Evolutionary conservation across 805 yeast genomes (phyloP).

Genomic region (Candida dajiaensis): DNA sequence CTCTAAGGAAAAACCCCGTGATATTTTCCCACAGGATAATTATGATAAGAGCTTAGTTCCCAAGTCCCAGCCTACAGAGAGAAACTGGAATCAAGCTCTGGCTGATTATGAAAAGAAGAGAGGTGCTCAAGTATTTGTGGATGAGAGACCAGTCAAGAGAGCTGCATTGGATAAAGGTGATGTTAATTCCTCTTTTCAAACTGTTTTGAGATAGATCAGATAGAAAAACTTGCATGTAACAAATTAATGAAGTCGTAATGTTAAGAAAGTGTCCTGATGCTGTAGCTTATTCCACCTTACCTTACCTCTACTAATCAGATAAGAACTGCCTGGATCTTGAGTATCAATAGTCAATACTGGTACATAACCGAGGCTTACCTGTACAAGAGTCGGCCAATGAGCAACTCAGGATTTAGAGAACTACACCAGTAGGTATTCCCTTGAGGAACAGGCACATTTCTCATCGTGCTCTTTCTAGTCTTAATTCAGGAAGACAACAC

Average conservation of each 20-base stretch:
- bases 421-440: too few species aligned
- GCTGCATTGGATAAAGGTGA: slow-evolving; percentile 25
- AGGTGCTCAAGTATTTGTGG: background rate
- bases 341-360: too few species aligned
- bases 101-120: slow-evolving; percentile 5
- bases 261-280: background rate
- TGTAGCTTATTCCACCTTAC: background rate
- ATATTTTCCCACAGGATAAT: slow-evolving; percentile 8
- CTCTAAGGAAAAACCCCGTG: background rate
- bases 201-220: slow-evolving; percentile 9
- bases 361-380: too few species aligned
- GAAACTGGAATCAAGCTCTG: background rate
- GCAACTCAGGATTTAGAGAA: too few species aligned
- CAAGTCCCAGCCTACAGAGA: background rate
- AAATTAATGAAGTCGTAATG: background rate
- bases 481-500: too few species aligned
- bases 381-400: too few species aligned
- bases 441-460: too few species aligned
- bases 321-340: background rate
- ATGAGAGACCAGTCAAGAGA: slow-evolving; percentile 21
- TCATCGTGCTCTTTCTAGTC: too few species aligned
- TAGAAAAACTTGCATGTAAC: background rate
- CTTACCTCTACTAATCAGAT: background rate
- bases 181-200: slow-evolving; percentile 22
- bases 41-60: slow-evolving; percentile 12